phyloP scores from a whole-genome alignment of 1,284 basidiomycete genomes.

The Ustilago sp. region DNA sequence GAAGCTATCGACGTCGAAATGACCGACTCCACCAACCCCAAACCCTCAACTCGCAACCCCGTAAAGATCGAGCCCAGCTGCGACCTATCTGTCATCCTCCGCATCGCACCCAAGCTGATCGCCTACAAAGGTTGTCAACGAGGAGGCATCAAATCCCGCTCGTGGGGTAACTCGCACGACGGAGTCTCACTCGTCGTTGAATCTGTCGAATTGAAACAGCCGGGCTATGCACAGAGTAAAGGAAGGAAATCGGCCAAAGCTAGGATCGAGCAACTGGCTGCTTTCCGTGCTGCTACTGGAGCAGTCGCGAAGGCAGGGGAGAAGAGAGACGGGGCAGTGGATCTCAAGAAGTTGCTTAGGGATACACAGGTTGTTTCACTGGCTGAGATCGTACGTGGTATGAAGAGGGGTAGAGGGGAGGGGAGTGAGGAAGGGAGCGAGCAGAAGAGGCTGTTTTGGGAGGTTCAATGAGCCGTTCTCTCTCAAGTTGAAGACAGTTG shows the following conservation, averaged over 20 bases:
- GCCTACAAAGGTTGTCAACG: conserved; percentile 73
- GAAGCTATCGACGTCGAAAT: conserved; percentile 11
- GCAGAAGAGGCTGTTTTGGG: conserved; percentile 31
- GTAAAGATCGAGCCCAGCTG: conserved; percentile 14
- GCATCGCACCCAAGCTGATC: conserved; percentile 73
- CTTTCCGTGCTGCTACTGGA: conserved; percentile 17
- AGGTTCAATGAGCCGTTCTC: conserved; percentile 15
- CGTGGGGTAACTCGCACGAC: conserved; percentile 75
- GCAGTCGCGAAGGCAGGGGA: background rate
- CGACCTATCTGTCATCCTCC: conserved; percentile 72
- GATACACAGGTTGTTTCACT: conserved; percentile 23
- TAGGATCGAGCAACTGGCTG: conserved; percentile 51
- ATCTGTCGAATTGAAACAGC: conserved; percentile 69
- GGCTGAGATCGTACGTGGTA: conserved; percentile 2
- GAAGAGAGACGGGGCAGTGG: background rate
- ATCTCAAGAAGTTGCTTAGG: conserved; percentile 9
- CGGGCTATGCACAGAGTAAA: conserved; percentile 52
- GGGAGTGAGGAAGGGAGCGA: background rate
- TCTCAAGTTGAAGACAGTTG: background rate
- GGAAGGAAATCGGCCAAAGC: conserved; percentile 51
- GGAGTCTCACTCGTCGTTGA: conserved; percentile 73
- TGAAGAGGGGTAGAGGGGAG: conserved; percentile 16
- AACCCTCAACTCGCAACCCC: background rate
- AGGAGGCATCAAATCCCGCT: conserved; percentile 72
- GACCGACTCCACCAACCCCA: conserved; percentile 6